Percentiles rank a stretch among this genome's conserved stretches.
Conservation (phyloP, 371 early-diverging fungal genomes). For the Mucor mucedo region DNA sequence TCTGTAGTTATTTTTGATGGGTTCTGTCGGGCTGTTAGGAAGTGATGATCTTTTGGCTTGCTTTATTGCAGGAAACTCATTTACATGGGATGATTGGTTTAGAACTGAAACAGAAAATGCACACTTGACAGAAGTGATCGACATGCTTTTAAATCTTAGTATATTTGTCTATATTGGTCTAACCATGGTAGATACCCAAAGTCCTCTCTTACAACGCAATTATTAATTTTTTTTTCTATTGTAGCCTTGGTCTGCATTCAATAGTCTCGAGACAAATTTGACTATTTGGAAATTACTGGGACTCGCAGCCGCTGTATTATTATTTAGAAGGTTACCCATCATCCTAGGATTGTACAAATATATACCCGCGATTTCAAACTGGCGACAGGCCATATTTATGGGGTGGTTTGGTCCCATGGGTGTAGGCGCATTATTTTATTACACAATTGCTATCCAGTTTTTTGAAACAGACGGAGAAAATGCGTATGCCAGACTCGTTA, state of each 20-base stretch:
- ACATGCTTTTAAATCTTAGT: slow-evolving; percentile 83
- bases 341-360: slow-evolving; percentile 66
- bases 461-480: slow-evolving; percentile 30
- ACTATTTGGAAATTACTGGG: slow-evolving; percentile 70
- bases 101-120: slow-evolving; percentile 78
- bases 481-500: slow-evolving; percentile 31
- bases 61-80: slow-evolving; percentile 89
- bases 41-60: slow-evolving; percentile 92
- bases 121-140: slow-evolving; percentile 84
- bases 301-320: slow-evolving; percentile 70
- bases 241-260: slow-evolving; percentile 72
- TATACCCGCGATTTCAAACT: slow-evolving; percentile 73
- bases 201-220: neutral
- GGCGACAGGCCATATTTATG: slow-evolving; percentile 87
- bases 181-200: slow-evolving; percentile 51
- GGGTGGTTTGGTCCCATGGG: slow-evolving; percentile 99
- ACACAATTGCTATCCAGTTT: slow-evolving; percentile 57
- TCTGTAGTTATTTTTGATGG: slow-evolving; percentile 71
- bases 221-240: neutral
- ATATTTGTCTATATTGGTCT: slow-evolving; percentile 94
- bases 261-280: slow-evolving; percentile 41
- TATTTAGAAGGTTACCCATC: slow-evolving; percentile 83
- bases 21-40: slow-evolving; percentile 75
- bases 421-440: slow-evolving; percentile 82
- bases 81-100: slow-evolving; percentile 93